Evolutionary conservation across 768 basidiomycete genomes (phyloP), one percentile per base, ranked within the genome.

Genomic region (Mycena rosella): DNA sequence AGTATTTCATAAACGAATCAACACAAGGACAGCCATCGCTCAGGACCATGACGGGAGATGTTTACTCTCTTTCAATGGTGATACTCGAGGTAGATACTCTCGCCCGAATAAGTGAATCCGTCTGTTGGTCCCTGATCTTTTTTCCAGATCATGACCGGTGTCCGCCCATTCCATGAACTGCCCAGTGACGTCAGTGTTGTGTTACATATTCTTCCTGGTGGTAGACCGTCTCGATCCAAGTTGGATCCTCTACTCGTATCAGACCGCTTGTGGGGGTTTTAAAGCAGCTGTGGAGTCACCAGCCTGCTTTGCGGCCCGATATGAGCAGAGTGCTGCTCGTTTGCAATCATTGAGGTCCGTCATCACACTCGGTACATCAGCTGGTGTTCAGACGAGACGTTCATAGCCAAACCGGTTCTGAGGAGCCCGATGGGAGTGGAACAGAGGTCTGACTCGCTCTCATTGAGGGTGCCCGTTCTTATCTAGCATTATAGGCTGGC

Each of bases 41-140:
- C 8, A 22, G 56, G 24, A 62, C 57, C 5, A 11, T 7, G 13
- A 22, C 64, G 6, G 53, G 42, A 2, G 70, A 71, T 45, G 58
- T 71, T 34, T 71, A 71, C 51, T 15, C 70, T 3, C 60, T 71
- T 27, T 48, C 61, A 6, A 71, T 71, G 70, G 54, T 68, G 20
- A 44, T 47, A 1, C 66, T 71, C 2, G 70, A 71, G 53, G 70
- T 64, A 18, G 9, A 38, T 52, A 34, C 8, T 15, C 14, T 56
- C 17, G 10, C 22, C 13, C 30, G 6, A 14, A 14, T 6, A 26
- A 24, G 11, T 54, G 11, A 20, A 36, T 17, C 22, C 1, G 20
- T 38, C 22, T 7, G n/a, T n/a, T n/a, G n/a, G n/a, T n/a, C n/a
- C 11, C 32, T 10, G n/a, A 13, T 24, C 2, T 9, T 55, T 14